Evolutionary conservation across 306 rosid species (phyloP), one percentile per base, ranked within the genome.

Genomic region (Fagus sylvatica): DNA sequence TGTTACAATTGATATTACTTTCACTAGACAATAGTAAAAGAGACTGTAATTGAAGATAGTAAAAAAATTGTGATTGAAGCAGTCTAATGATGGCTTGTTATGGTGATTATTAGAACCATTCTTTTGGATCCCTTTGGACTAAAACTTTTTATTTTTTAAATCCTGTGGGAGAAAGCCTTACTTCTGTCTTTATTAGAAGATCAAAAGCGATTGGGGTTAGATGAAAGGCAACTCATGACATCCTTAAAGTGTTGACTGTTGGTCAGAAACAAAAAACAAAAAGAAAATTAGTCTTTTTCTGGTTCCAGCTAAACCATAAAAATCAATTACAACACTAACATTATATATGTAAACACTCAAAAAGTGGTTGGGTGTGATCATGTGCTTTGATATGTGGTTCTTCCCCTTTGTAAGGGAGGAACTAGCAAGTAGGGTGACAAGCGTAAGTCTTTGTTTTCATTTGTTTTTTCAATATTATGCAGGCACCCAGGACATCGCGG

Each of bases 401-500:
- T 55, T 11, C 46, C 39, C 22, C 73, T 54, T 39, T 39, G 68
- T 79, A 60, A 73, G 64, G 76, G 15, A 56, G 78, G 57, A 46
- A 57, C 74, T 71, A 77, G 76, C 71, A 49, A 72, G 57, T 73
- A 46, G 76, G 55, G 49, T 49, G 17, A 60, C 76, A 59, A 66
- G 37, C 71, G 70, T 30, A 67, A 78, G 76, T 79, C 22, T 78
- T 49, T 55, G 22, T 62, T 69, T 66, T 74, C 74, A 59, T 61
- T 79, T 69, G 39, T 74, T 69, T 53, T 57, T 69, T 79, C 40
- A 9, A 62, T 79, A 40, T 51, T 53, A 76, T 78, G 81, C 93
- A 96, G 99, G 99, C 99, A 36, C 99, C 99, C 36, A 89, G 99
- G 91, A 91, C 89, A 67, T 93, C 97, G 0, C 91, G 99, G 11